Percentiles rank a stretch among this genome's conserved stretches.
Conservation (phyloP, 176 grass and related monocot genomes). For the Dactylis glomerata region DNA sequence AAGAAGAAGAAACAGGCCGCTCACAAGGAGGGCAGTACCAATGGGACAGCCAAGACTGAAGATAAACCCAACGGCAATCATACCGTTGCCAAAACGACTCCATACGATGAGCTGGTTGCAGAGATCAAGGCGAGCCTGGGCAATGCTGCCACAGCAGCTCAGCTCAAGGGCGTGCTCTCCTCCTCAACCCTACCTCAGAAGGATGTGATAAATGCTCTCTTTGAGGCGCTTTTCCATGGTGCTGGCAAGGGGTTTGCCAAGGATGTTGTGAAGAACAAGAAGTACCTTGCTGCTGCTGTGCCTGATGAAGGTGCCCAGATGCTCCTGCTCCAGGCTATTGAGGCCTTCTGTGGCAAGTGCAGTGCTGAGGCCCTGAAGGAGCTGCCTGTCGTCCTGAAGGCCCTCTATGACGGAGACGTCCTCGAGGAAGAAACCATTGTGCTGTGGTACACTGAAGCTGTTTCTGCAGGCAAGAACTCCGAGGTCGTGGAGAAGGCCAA, state of each 20-base stretch:
- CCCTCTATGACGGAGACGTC: constrained; percentile 68
- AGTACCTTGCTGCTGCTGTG: constrained; percentile 43
- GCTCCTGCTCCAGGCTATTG: constrained; percentile 47
- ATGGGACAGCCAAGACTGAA: not conserved
- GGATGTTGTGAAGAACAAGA: constrained; percentile 57
- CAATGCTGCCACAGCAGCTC: constrained; percentile 33
- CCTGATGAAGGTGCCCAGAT: constrained; percentile 47
- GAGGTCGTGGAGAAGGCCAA: constrained; percentile 54
- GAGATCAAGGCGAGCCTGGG: constrained; percentile 40
- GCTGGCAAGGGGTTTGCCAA: constrained; percentile 52
- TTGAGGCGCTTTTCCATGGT: constrained; percentile 55
- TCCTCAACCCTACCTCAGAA: constrained; percentile 34
- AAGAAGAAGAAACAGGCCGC: constrained; percentile 38
- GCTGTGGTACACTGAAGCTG: constrained; percentile 51
- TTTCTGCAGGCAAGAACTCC: constrained; percentile 39
- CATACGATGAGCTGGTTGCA: constrained; percentile 23
- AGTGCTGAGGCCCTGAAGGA: constrained; percentile 67
- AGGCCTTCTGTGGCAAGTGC: constrained; percentile 54
- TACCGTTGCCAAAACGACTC: not conserved
- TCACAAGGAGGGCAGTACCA: not conserved
- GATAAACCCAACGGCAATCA: not conserved
- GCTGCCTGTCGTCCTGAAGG: constrained; percentile 61
- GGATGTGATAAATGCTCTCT: constrained; percentile 58
- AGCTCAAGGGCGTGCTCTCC: constrained; percentile 28
- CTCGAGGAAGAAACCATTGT: constrained; percentile 76